A percentile compares a stretch with the other conserved stretches of the same genome.
phyloP scores from a whole-genome alignment of 129 eudicot genomes.

The Cynara cardunculus region DNA sequence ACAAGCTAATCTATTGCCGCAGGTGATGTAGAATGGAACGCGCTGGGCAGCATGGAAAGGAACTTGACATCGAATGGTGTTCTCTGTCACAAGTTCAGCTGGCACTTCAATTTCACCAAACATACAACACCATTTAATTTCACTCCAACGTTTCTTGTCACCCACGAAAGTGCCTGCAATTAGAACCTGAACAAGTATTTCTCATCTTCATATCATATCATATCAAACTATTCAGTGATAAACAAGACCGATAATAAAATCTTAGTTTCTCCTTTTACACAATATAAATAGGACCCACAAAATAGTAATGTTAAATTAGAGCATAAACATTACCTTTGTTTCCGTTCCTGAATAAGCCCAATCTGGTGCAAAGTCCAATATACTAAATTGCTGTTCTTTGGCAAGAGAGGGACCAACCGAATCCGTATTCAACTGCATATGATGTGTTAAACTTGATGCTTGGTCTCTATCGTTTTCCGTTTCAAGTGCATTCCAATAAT shows the following conservation, averaged over 20 bases:
- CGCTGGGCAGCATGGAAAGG: conserved; percentile 29
- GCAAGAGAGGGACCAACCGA: conserved; percentile 25
- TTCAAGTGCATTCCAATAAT: conserved; percentile 24
- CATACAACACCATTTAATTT: conserved; percentile 38
- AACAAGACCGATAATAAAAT: background rate
- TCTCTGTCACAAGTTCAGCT: conserved; percentile 29
- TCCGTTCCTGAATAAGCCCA: conserved; percentile 34
- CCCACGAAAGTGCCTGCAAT: conserved; percentile 34
- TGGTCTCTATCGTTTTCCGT: conserved; percentile 6
- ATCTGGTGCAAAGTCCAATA: conserved; percentile 36
- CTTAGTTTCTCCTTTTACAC: too few species aligned
- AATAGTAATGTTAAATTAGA: too few species aligned
- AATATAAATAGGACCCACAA: too few species aligned
- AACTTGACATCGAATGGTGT: conserved; percentile 29
- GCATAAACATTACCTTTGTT: conserved; percentile 22
- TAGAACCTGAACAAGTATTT: conserved; percentile 10
- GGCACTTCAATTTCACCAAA: conserved; percentile 39
- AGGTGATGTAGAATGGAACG: conserved; percentile 35
- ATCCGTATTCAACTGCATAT: conserved; percentile 25
- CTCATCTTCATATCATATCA: too few species aligned
- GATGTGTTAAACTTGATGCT: conserved; percentile 19
- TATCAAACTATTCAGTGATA: background rate
- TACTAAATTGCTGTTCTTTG: conserved; percentile 29
- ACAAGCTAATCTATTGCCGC: conserved; percentile 37
- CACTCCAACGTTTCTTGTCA: conserved; percentile 1